phyloP scores from a whole-genome alignment of 139 green algal genomes.

The Chlamydomonas schloesseri region DNA sequence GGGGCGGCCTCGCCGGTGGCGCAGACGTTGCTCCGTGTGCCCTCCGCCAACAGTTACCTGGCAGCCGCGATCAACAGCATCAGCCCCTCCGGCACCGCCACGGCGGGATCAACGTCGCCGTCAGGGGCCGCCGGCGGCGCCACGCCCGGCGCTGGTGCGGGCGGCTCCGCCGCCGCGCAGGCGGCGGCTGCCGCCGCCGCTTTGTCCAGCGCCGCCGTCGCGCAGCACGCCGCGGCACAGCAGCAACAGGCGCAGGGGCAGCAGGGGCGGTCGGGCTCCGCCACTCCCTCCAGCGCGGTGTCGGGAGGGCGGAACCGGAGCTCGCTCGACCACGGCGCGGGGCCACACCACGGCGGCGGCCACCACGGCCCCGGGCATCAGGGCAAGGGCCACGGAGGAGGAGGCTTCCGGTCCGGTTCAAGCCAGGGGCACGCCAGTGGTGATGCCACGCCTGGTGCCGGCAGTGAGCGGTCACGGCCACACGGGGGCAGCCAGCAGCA shows the following conservation, averaged over 20 bases:
- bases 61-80: constrained; percentile 8
- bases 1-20: not conserved
- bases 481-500: not conserved
- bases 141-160: not conserved
- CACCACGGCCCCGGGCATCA: no score
- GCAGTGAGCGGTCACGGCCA: not conserved
- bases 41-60: constrained; percentile 21
- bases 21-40: not conserved
- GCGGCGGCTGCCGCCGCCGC: not conserved
- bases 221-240: not conserved
- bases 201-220: not conserved
- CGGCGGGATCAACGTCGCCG: not conserved
- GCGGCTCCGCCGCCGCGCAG: not conserved
- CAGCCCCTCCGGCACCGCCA: not conserved
- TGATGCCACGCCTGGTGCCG: not conserved
- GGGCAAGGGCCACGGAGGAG: no score
- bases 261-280: no score
- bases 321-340: not conserved
- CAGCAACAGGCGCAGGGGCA: not conserved
- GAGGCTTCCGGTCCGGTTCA: not conserved
- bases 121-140: not conserved
- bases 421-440: not conserved
- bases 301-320: no score
- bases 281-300: no score
- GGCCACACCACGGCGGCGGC: no score